Conservation (phyloP, 2,329 filamentous ascomycete genomes). For the Fusarium sp. region DNA sequence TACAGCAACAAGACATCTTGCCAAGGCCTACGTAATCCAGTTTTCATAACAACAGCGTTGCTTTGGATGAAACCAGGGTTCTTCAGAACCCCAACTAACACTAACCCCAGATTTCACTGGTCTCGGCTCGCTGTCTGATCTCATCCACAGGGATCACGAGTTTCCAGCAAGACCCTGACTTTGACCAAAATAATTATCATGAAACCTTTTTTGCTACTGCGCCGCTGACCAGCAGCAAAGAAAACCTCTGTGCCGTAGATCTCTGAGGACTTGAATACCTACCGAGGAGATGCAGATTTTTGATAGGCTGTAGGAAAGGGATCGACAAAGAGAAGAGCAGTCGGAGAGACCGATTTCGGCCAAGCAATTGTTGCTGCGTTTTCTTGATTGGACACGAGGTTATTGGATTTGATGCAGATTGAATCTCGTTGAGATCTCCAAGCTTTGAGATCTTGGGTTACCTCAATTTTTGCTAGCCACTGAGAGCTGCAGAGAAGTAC, state of each 20-base stretch:
- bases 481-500: too few relatives aligned
- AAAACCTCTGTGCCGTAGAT: background rate
- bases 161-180: background rate
- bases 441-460: background rate
- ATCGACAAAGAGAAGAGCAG: conserved; percentile 11
- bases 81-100: conserved; percentile 3
- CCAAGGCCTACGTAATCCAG: background rate
- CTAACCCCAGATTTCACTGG: conserved; percentile 23
- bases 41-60: conserved; percentile 26
- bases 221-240: background rate
- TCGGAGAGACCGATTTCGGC: conserved; percentile 24
- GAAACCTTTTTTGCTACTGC: background rate
- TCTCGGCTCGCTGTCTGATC: conserved; percentile 16
- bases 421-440: background rate
- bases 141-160: conserved; percentile 21
- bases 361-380: background rate
- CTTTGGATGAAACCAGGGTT: conserved; percentile 12
- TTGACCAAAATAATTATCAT: background rate
- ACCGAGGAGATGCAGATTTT: conserved; percentile 2
- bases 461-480: background rate
- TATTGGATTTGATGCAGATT: background rate
- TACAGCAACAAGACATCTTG: background rate
- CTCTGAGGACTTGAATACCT: background rate
- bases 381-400: background rate
- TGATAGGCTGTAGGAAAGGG: conserved; percentile 2